These are phyloP conservation scores for Umbelopsis vinacea DNA, from an alignment of 192 early-diverging fungal species.

Conservation along the genomic window DNA sequence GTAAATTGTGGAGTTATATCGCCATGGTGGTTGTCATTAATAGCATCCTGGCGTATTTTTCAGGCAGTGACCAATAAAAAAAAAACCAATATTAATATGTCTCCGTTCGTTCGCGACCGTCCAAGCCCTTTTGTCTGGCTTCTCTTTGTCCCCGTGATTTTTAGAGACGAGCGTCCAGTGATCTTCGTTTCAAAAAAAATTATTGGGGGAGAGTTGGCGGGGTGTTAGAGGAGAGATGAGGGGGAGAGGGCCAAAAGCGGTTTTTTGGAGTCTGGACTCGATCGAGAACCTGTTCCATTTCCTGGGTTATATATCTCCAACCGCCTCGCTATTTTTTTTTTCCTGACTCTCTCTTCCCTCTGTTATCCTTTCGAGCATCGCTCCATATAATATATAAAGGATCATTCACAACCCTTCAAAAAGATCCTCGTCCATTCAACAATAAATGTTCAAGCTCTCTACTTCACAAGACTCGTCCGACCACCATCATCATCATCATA, in stretches of 20 bases:
- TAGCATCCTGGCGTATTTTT: neutral
- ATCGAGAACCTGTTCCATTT: neutral
- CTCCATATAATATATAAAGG: neutral
- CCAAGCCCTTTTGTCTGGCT: too few relatives aligned
- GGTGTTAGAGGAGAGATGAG: neutral
- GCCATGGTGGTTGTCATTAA: slow-evolving; percentile 8
- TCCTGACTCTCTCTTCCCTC: neutral
- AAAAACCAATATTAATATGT: neutral
- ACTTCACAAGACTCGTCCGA: neutral
- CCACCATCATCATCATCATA: neutral
- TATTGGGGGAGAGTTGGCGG: neutral
- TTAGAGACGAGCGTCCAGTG: neutral
- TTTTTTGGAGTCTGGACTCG: slow-evolving; percentile 7
- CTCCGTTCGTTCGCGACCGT: neutral
- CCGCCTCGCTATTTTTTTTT: slow-evolving; percentile 4
- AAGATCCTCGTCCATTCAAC: neutral
- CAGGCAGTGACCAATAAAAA: neutral
- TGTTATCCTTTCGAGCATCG: neutral
- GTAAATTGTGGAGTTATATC: slow-evolving; percentile 9
- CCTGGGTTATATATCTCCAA: neutral
- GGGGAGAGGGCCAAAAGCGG: neutral
- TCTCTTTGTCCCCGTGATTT: neutral
- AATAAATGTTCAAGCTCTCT: neutral
- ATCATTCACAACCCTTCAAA: neutral
- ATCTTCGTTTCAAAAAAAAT: neutral